Base-by-base conservation (phyloP, 2,329 filamentous ascomycete species). In the Phyllosticta capitalensis region DNA sequence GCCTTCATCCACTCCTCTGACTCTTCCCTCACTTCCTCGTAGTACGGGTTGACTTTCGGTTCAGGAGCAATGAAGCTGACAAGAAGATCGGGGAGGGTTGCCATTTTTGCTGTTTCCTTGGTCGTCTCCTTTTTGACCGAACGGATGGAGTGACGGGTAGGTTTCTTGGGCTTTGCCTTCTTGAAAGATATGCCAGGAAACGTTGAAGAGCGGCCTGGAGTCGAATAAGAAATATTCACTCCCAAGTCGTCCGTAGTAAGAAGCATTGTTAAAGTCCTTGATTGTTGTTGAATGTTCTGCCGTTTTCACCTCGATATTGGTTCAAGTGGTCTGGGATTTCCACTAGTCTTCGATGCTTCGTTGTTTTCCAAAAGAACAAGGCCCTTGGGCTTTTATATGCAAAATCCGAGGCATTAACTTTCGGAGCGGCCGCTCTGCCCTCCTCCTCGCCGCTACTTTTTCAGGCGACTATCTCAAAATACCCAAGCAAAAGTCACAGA, bases 11-110 rank as follows among this genome's bases (percentile, higher is more conserved):
- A 60, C 24, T 52, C 58, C 30, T 60, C 58, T 6, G 54, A 56
- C n/a, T 60, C 58, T 19, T 24, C 19, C 17, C 56, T 60, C 22
- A 60, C 58, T 26, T 60, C 48, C 28, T 56, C 50, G 22, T 60
- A 60, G 19, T 60, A 49, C 4, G 58, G 58, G 24, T 60, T 60
- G 17, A 60, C 33, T 38, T 60, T 56, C 17, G 58, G 58, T 24
- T 60, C 58, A n/a, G 54, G 58, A 28, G 58, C 49, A 50, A 60
- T 60, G 54, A 60, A 60, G 6, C 22, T 49, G 48, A 60, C 58
- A 48, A 60, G 53, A 49, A 60, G 54, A 49, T 60, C 58, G 21
- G 58, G 58, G n/a, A 60, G 50, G 14, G 30, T 60, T 14, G 58
- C 58, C 58, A 55, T 55, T 6, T 17, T 17, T 20, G 20, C 45